Conservation (phyloP, 106 monocot species). For the Dactylorhiza incarnata region DNA sequence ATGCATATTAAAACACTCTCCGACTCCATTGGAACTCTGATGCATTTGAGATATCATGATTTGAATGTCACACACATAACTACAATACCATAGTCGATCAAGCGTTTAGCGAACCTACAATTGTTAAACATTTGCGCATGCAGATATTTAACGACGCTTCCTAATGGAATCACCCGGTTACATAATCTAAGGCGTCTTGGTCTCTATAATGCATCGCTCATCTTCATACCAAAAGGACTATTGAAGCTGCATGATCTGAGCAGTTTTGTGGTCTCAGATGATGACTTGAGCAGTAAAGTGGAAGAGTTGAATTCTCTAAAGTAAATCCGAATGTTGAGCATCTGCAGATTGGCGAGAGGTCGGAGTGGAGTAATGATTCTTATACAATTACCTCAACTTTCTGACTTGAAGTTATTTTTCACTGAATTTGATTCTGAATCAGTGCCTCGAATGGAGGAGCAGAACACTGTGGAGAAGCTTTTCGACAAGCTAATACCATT, state of each 20-base stretch:
- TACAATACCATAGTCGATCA: conserved; percentile 23
- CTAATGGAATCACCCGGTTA: conserved; percentile 7
- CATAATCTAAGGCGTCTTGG: conserved; percentile 16
- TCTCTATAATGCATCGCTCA: conserved; percentile 3
- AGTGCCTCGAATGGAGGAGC: neutral
- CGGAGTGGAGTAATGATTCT: neutral
- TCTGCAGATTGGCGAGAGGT: conserved; percentile 20
- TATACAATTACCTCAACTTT: neutral
- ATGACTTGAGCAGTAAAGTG: conserved; percentile 9
- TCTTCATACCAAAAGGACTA: conserved; percentile 23
- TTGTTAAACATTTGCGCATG: conserved; percentile 9
- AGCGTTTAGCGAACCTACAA: conserved; percentile 16
- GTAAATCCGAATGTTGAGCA: conserved; percentile 5
- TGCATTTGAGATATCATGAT: conserved; percentile 24
- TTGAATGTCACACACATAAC: conserved; percentile 16
- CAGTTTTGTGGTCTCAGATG: conserved; percentile 14
- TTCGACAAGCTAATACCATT: neutral
- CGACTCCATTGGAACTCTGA: conserved; percentile 16
- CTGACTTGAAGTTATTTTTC: neutral
- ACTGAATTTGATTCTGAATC: neutral
- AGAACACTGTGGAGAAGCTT: neutral
- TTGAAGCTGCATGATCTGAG: conserved; percentile 8
- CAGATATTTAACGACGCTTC: conserved; percentile 7
- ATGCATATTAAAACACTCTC: conserved; percentile 10
- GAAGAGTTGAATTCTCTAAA: conserved; percentile 18